These are phyloP conservation scores for Salix udensis DNA, from an alignment of 345 rosid species.

Conservation along the genomic window DNA sequence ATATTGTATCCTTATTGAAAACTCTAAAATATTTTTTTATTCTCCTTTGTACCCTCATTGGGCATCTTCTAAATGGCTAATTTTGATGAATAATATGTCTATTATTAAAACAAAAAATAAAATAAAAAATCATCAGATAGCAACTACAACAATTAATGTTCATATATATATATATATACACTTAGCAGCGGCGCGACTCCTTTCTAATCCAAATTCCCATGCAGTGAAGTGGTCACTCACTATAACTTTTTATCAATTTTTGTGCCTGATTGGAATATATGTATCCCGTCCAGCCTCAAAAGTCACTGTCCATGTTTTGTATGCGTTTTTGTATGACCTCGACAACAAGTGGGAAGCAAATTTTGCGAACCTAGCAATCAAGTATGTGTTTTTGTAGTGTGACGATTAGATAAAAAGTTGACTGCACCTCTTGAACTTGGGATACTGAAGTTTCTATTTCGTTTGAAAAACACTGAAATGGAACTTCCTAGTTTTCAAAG, in stretches of 20 bases:
- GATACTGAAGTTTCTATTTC: background rate
- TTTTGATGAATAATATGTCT: too few relatives aligned
- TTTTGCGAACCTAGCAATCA: background rate
- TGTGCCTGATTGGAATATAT: background rate
- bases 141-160: background rate
- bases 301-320: conserved; percentile 22
- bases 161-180: too few relatives aligned
- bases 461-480: background rate
- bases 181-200: background rate
- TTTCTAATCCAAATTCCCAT: background rate
- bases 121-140: background rate
- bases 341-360: conserved; percentile 8
- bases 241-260: background rate
- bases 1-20: too few relatives aligned
- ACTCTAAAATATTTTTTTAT: too few relatives aligned
- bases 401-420: background rate
- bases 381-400: background rate
- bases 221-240: background rate
- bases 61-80: too few relatives aligned
- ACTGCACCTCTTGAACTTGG: background rate
- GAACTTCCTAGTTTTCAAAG: background rate
- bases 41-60: too few relatives aligned
- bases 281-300: conserved; percentile 12
- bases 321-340: too few relatives aligned
- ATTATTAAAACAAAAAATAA: too few relatives aligned